Base-by-base conservation (phyloP, 352 stramenopile genomes). In the Phytophthora fragariae region DNA sequence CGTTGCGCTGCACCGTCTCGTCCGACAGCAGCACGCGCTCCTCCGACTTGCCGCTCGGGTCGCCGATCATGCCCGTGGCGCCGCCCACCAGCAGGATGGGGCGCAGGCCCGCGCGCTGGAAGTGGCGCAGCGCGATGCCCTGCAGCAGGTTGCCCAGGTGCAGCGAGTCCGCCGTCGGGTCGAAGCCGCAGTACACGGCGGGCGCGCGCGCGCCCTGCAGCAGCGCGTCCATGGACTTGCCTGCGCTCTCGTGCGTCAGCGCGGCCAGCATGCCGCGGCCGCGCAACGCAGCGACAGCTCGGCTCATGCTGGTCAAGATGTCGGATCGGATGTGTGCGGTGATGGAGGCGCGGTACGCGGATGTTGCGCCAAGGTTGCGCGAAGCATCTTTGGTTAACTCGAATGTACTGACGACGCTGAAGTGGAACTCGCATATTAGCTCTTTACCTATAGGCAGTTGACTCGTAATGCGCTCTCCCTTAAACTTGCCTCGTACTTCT, bases 1-100 rank as follows among this genome's bases (percentile, higher is more conserved):
- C 93, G 77, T 99, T 99, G 54, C 79, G 73, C 64, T 85, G 70
- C 75, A 99, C 98, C 31, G 87, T 84, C 14, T 98, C 94, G 62
- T 99, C 95, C 19, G 93, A 96, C 46, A 99, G 81, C 77, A 99
- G 79, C 60, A 98, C 84, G 49, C 98, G 92, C 73, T 98, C 95
- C 81, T 99, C 97, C 57, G 98, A 98, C 83, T 99, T 99, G 65
- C 98, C 98, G 56, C 97, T 99, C 21, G 98, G 98, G 83, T 99
- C 98, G 39, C 98, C 98, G 35, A 99, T 98, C 81, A 97, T 90
- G 9, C 92, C 94, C 8, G 94, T 98, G 41, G 92, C 92, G 44
- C 93, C 93, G 11, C 88, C 88, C 39, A 94, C 86, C 53, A 96
- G 71, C 46, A 96, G 77, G 68, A 99, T 98, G 21, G 97, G 98